Evolutionary conservation across 768 basidiomycete species (phyloP), one percentile per base, ranked within the genome.

Genomic region (Lactifluus volemus): DNA sequence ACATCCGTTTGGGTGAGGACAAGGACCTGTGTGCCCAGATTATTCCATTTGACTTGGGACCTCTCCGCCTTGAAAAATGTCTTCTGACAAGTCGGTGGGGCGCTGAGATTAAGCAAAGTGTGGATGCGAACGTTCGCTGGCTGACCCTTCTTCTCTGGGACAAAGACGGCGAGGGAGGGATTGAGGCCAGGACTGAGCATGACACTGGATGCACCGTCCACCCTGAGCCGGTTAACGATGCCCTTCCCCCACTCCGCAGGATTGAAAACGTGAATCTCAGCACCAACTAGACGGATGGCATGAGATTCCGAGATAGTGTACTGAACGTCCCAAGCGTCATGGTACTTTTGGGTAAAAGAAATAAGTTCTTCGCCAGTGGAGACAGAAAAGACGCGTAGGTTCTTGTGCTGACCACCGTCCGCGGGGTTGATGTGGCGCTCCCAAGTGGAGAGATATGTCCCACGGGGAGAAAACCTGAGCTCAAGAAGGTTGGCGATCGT

Each of bases 11-110:
- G 92, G 0, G 96, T 95, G 41, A 98, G 74, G 61, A 98, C 81
- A 58, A 99, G 77, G 2, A 95, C 88, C 69, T 92, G 91, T 0
- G 94, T 96, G 19, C 96, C 97, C 17, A 94, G 82, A 8, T 83
- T 84, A 70, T 98, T 98, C 96, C 96, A 99, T 74, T 98, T 98
- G 74, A 99, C 86, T 68, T 84, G 83, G 4, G 91, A 83, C 50
- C 88, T 86, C 75, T 98, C 94, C 1, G 94, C 93, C 76, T 97
- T 97, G 83, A 84, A 98, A 73, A 98, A 98, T 8, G 84, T 86
- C 77, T 98, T 98, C 65, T 88, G 84, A 67, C 89, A 87, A 0
- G 87, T 87, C 0, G 93, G 92, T n/a, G 77, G 71, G 11, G 76
- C 76, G 53, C 68, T 73, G 52, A 92, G 80, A 9, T 83, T 73